Percentiles rank a stretch among this genome's conserved stretches.
Conservation (phyloP, 192 early-diverging fungal species). For the Coemansia sp. region DNA sequence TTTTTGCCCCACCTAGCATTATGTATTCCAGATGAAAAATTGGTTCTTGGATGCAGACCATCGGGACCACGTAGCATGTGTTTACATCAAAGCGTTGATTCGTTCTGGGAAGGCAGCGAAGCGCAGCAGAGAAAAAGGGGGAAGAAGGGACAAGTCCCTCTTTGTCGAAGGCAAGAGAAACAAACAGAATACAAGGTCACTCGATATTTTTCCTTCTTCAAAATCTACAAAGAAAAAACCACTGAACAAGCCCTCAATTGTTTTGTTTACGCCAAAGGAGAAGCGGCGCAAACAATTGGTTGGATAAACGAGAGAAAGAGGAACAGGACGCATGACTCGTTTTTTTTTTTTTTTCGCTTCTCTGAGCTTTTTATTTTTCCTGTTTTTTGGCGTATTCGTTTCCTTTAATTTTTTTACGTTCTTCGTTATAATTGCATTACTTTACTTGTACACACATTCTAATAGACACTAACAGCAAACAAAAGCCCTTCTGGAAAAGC, state of each 20-base stretch:
- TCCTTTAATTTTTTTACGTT: background rate
- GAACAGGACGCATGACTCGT: background rate
- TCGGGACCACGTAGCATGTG: too few relatives aligned
- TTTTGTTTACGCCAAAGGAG: background rate
- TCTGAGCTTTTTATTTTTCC: constrained; percentile 4
- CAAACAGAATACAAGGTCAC: background rate
- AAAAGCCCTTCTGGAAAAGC: background rate
- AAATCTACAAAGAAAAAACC: background rate
- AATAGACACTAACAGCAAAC: background rate
- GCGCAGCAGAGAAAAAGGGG: background rate
- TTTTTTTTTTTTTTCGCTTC: constrained; percentile 3
- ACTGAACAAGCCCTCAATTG: background rate
- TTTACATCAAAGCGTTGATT: too few relatives aligned
- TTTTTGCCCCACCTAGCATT: background rate
- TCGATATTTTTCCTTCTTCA: background rate
- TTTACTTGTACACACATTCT: background rate
- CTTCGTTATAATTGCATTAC: background rate
- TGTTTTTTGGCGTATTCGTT: background rate
- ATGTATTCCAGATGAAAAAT: background rate
- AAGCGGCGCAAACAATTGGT: background rate
- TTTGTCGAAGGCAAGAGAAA: background rate
- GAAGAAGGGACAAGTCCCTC: background rate
- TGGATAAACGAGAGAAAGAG: background rate
- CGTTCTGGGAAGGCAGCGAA: too few relatives aligned
- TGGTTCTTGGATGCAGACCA: background rate